Evolutionary conservation across 169 alveolate genomes (phyloP), one percentile per base, ranked within the genome.

Genomic region (Plasmodium ovale): DNA sequence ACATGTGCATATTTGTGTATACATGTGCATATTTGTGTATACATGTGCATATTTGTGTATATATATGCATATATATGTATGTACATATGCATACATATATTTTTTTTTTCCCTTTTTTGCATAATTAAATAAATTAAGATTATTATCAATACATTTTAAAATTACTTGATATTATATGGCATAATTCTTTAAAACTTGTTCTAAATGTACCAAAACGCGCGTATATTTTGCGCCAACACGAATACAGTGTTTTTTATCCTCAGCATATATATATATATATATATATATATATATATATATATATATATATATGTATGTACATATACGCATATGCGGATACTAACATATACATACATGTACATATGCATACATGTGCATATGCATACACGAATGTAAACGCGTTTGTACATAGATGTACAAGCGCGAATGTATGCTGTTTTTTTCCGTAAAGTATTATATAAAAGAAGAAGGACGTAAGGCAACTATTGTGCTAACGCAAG

Each of bases 121-220:
- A 72, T 72, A 72, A 51, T 72, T 53, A 72, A 51, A 31, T 19
- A 60, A 72, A 53, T 54, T 27, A 72, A 72, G 35, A 21, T 31
- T n/a, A 53, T 71, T 59, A 39, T 71, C 4, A 42, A 27, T 39
- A 56, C 49, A 39, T 65, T 47, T 25, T 44, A 59, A 23, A 33
- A 27, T 51, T 54, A 31, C 23, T 16, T 72, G 51, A 35, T 54
- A 33, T 72, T 54, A 54, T 53, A 72, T 53, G 51, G 87, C 37
- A 56, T 72, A 72, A 72, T 54, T 72, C 87, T 72, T 72, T 72
- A 54, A 72, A 60, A 21, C 70, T 44, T 44, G n/a, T 44, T 44
- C n/a, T 44, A 51, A 3, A 51, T 10, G 60, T 6, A 51, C n/a
- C 6, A 10, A 51, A 10, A 51, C 21, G n/a, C n/a, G 3, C 12